Conservation (phyloP, 768 basidiomycete genomes). For the Clathrus columnatus region DNA sequence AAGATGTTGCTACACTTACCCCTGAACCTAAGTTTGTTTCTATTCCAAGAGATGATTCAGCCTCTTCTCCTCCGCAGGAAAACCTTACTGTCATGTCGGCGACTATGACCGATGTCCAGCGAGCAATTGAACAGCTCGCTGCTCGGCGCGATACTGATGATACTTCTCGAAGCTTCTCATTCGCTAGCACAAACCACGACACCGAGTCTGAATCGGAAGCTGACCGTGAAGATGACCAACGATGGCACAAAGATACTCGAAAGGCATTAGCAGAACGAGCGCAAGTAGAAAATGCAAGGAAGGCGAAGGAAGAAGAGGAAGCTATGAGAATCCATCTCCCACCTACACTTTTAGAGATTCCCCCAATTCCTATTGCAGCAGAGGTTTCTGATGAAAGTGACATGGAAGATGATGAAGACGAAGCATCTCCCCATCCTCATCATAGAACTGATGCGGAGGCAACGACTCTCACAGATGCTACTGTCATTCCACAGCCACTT, state of each 20-base stretch:
- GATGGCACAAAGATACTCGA: constrained; percentile 58
- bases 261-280: constrained; percentile 63
- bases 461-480: neutral
- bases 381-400: constrained; percentile 79
- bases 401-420: constrained; percentile 45
- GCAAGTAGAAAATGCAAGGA: constrained; percentile 17
- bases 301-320: constrained; percentile 6
- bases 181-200: constrained; percentile 58
- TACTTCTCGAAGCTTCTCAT: constrained; percentile 65
- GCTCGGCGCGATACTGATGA: constrained; percentile 37
- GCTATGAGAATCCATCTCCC: neutral
- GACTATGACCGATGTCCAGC: constrained; percentile 84
- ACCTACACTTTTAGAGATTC: neutral
- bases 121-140: constrained; percentile 83
- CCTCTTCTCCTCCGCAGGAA: constrained; percentile 9
- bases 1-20: constrained; percentile 19
- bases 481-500: no score
- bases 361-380: constrained; percentile 58
- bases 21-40: constrained; percentile 19
- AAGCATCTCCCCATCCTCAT: constrained; percentile 13
- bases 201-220: constrained; percentile 44
- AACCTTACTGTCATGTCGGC: constrained; percentile 67
- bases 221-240: constrained; percentile 40
- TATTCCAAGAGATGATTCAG: neutral
- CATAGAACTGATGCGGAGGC: constrained; percentile 1